A percentile compares a stretch with the other conserved stretches of the same genome.
These are phyloP conservation scores for Thalassiosira exigua DNA, from an alignment of 352 stramenopile genomes.

Conservation along the genomic window DNA sequence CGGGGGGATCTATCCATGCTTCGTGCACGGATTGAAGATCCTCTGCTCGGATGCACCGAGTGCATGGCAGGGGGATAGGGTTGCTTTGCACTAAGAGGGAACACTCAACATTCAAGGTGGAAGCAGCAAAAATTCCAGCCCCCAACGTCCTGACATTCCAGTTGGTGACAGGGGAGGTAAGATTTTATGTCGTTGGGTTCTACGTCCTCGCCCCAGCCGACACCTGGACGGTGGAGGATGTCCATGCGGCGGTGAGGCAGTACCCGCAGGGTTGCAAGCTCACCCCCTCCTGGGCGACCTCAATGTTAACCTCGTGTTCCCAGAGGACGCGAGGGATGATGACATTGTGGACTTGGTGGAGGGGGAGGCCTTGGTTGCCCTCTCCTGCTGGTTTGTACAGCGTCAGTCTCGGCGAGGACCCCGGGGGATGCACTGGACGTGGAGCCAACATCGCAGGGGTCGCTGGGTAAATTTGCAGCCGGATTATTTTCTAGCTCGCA, in stretches of 20 bases:
- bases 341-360: constrained; percentile 15
- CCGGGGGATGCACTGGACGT: constrained; percentile 26
- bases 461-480: constrained; percentile 10
- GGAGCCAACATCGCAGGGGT: not conserved
- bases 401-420: not conserved
- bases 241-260: not conserved
- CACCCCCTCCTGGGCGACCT: constrained; percentile 30
- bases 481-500: constrained; percentile 27
- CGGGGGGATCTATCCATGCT: constrained; percentile 12
- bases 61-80: constrained; percentile 7
- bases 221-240: not conserved
- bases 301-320: constrained; percentile 29
- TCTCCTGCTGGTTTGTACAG: constrained; percentile 9
- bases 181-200: constrained; percentile 22
- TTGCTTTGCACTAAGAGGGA: constrained; percentile 13
- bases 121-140: not conserved
- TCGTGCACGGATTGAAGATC: constrained; percentile 5
- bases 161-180: constrained; percentile 1
- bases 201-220: constrained; percentile 26
- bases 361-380: not conserved
- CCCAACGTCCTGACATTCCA: constrained; percentile 30
- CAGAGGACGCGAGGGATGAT: constrained; percentile 22
- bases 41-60: not conserved
- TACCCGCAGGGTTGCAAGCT: constrained; percentile 7
- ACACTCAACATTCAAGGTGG: constrained; percentile 19